Evolutionary conservation across 2,329 filamentous ascomycete genomes (phyloP).

Genomic region (Raffaelea ambrosiae): DNA sequence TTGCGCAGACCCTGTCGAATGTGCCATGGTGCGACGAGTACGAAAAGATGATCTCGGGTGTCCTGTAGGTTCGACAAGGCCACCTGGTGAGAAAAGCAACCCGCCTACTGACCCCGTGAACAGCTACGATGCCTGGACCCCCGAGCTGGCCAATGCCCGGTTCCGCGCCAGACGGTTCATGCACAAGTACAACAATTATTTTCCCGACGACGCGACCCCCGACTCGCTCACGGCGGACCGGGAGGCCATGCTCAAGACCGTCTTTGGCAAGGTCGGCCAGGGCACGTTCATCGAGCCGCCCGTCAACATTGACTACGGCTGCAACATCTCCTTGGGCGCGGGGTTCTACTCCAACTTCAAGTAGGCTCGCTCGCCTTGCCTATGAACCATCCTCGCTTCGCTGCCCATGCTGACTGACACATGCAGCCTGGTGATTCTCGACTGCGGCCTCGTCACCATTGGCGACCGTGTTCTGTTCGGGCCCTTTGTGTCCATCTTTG

Average conservation of each 20-base stretch:
- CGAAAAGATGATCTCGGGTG: slow-evolving; percentile 56
- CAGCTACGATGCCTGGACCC: neutral
- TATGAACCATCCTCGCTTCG: neutral
- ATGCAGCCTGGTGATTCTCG: slow-evolving; percentile 59
- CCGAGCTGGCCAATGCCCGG: neutral
- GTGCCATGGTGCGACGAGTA: slow-evolving; percentile 42
- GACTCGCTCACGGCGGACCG: slow-evolving; percentile 30
- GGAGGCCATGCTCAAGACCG: slow-evolving; percentile 35
- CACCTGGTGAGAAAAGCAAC: neutral
- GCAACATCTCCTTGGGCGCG: slow-evolving; percentile 82
- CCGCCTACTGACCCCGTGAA: slow-evolving; percentile 1
- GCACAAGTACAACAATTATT: slow-evolving; percentile 40
- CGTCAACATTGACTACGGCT: slow-evolving; percentile 88
- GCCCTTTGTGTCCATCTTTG: slow-evolving; percentile 78
- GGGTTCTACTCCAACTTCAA: slow-evolving; percentile 74
- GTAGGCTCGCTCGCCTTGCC: slow-evolving; percentile 42
- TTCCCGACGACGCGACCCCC: slow-evolving; percentile 37
- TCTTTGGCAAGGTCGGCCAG: slow-evolving; percentile 61
- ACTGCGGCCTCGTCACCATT: slow-evolving; percentile 74
- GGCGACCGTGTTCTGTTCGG: slow-evolving; percentile 70
- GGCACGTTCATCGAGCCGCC: slow-evolving; percentile 74
- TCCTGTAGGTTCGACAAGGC: slow-evolving; percentile 35
- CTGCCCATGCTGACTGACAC: neutral
- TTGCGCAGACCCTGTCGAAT: neutral
- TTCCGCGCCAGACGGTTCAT: neutral